Base-by-base conservation (phyloP, 2,329 filamentous ascomycete species). In the Diplodia mutila region DNA sequence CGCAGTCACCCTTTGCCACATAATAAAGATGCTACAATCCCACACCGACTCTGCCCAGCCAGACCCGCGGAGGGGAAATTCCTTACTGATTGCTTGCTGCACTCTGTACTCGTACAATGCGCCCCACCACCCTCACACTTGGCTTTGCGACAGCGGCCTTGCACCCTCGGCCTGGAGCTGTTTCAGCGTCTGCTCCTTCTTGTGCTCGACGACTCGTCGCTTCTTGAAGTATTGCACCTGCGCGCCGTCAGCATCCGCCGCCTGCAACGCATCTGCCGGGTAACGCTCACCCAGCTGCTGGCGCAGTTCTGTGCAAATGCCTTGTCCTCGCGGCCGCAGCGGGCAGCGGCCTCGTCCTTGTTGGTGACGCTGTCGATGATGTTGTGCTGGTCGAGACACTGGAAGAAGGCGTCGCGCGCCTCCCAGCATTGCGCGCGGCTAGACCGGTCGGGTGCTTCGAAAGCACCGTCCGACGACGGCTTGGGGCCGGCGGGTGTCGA, bases 181-280 rank as follows among this genome's bases (percentile, higher is more conserved):
- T 73, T 91, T 90, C 71, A 97, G 83, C 27, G 92, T 91, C 80
- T 89, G 85, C 75, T 91, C 90, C 80, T 94, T 93, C 74, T 97
- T 91, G 75, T 91, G 86, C 73, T 99, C 95, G 81, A 96, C 94
- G 42, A 98, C 92, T 74, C 95, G 86, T 82, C 93, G 91, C 80
- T 97, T 94, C 84, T 98, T 97, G 82, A 99, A 99, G 80, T 99
- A 98, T 81, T 93, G 93, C 69, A 97, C 91, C 92, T 95, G 73
- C 55, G 23, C 16, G 48, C 54, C 55, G 55, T 54, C 61, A 69
- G 61, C 59, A 52, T 14, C 16, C 23, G 32, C 34, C 32, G 27
- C 46, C 27, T 52, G 32, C 18, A 18, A 27, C 7, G n/a, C 53
- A n/a, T 29, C 39, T 18, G 39, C 23, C 14, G 51, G 49, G 64